Evolutionary conservation across 83 land plant species (phyloP), one percentile per base, ranked within the genome.

Genomic region (Larix sibirica): DNA sequence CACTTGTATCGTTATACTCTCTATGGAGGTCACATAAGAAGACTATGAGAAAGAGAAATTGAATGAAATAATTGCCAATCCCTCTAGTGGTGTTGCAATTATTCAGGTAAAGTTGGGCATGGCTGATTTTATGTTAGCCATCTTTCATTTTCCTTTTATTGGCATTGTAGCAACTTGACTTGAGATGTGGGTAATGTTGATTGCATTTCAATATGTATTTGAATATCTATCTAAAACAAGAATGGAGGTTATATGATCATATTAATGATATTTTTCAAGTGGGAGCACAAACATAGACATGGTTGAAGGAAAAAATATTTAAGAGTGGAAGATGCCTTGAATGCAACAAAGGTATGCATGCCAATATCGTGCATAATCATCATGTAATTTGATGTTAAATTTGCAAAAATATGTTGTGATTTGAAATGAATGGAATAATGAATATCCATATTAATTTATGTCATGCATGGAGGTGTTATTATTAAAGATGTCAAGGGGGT

Each of bases 261-360:
- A 1, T 33, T 33, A 33, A 33, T 33, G 3, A 33, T 33, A 44
- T 7, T 17, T 7, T 83, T 6, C 82, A 94, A 98, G 99, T 97
- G 66, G 99, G 98, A 77, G 98, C 98, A 61, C 97, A 94, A 85
- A 97, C 99, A 21, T 95, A 97, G 84, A 97, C 97, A 33, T 95
- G 96, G 73, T 81, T 97, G 80, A 94, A 97, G 83, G 99, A 97
- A 83, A 94, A 96, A 90, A 94, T n/a, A 97, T 82, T 78, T 97
- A 65, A 89, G 98, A 84, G 98, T 97, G 10, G 98, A 97, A 79
- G 99, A 97, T 92, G 95, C 98, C 50, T 88, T 96, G 23, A 97
- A 97, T 86, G 99, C 99, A 24, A 96, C 97, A 24, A 96, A 94
- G 94, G 97, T 96, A 87, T 74, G 31, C 40, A 50, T 50, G 56